Evolutionary conservation across 2,329 filamentous ascomycete species (phyloP), one percentile per base, ranked within the genome.

Genomic region (Ophiostoma sp.): DNA sequence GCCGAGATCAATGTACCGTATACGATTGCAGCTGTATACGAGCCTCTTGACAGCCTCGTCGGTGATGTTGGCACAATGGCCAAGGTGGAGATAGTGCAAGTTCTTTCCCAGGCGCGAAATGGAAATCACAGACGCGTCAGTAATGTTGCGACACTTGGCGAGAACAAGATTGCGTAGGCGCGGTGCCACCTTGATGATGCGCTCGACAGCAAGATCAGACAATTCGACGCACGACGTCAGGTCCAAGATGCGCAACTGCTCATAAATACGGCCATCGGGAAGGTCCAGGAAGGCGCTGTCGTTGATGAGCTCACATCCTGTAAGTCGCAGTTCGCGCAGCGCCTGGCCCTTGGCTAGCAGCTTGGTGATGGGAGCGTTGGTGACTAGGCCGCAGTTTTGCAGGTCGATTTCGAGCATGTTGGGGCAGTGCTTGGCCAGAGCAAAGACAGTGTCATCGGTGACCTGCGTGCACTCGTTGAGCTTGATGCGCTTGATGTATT

Each of bases 401-500:
- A 99, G 86, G 78, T 99, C 95, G 72, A 99, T 97, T 79, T 99
- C 95, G 73, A 99, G 89, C 41, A 99, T 93, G 74, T 97, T 94
- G 15, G 89, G 92, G 78, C 94, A 97, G 79, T 96, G 87, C 65
- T 89, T 84, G 6, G 95, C 94, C 77, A 99, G 96, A 3, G 93
- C 91, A 71, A 92, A 83, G 73, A 98, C 89, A 7, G 93, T 90
- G 67, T 85, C 84, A 77, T 98, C 93, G 54, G 90, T 93, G 44
- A 97, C 83, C 79, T 96, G 91, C n/a, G 81, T 80, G 77, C 95
- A 97, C 71, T 94, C 91, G 79, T 98, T 99, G 72, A 99, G 86
- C 86, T 99, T 99, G 74, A 99, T 86, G 77, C 93, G 84, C 81
- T 97, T 98, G 75, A 99, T 87, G 76, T 91, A 92, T 74, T 86